These are phyloP conservation scores for Lasiosphaeriaceae sp. DNA, from an alignment of 495 filamentous ascomycete species.

Conservation along the genomic window DNA sequence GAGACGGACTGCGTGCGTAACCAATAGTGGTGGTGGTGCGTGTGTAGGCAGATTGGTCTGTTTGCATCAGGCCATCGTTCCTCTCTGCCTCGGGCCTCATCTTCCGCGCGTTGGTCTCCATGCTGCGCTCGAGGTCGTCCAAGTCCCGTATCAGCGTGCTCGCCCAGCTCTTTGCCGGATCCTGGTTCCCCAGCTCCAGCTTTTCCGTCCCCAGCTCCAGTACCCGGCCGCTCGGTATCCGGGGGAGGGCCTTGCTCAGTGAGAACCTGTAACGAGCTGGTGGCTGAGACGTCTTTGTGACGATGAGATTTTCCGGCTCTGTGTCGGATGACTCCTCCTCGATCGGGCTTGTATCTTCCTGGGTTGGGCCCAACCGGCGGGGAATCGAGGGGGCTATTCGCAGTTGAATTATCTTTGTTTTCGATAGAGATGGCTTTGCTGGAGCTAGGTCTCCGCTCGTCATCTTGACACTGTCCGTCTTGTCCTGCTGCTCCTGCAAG, in stretches of 20 bases:
- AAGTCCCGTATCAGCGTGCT: conserved; percentile 17
- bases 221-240: conserved; percentile 8
- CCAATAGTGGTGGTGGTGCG: conserved; percentile 57
- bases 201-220: conserved; percentile 9
- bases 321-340: neutral
- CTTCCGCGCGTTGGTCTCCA: conserved; percentile 2
- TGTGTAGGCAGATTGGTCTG: conserved; percentile 43
- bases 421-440: conserved; percentile 33
- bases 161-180: conserved; percentile 17
- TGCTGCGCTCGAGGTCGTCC: conserved; percentile 10
- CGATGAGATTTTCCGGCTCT: neutral
- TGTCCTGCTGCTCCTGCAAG: neutral
- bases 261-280: conserved; percentile 1
- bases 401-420: conserved; percentile 6
- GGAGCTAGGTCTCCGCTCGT: conserved; percentile 10
- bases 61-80: neutral
- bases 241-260: neutral
- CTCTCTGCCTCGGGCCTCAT: conserved; percentile 10
- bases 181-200: conserved; percentile 16
- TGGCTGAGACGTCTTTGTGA: neutral
- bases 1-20: conserved; percentile 28
- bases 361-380: conserved; percentile 5
- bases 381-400: conserved; percentile 13
- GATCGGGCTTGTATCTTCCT: neutral
- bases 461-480: neutral